Percentiles rank a stretch among this genome's conserved stretches.
These are phyloP conservation scores for Saccharomycopsis fodiens DNA, from an alignment of 805 yeast genomes.

Conservation along the genomic window DNA sequence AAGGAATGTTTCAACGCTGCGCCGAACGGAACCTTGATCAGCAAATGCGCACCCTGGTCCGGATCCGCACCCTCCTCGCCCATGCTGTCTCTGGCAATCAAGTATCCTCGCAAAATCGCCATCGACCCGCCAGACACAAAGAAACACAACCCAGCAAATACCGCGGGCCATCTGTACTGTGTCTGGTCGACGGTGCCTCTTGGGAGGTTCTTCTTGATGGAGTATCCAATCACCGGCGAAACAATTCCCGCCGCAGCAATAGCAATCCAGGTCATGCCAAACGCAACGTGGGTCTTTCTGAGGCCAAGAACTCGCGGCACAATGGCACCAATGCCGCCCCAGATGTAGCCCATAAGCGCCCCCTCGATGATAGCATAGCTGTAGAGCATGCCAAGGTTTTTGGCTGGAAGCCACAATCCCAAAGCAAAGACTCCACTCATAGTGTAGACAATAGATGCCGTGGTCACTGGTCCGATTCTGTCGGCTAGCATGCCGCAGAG, in stretches of 20 bases:
- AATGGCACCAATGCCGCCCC: slow-evolving; percentile 47
- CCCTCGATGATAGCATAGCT: slow-evolving; percentile 48
- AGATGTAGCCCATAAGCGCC: slow-evolving; percentile 51
- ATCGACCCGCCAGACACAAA: slow-evolving; percentile 36
- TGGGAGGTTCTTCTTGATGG: slow-evolving; percentile 30
- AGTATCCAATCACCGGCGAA: slow-evolving; percentile 55
- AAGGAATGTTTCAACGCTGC: not conserved
- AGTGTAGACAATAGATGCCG: slow-evolving; percentile 32
- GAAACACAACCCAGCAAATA: slow-evolving; percentile 53
- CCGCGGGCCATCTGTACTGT: slow-evolving; percentile 43
- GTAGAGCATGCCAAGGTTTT: slow-evolving; percentile 48
- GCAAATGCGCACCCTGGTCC: slow-evolving; percentile 24
- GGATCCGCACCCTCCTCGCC: slow-evolving; percentile 24
- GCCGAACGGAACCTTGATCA: not conserved
- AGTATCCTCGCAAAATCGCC: slow-evolving; percentile 40
- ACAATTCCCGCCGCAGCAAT: slow-evolving; percentile 44
- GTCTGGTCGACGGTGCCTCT: slow-evolving; percentile 18
- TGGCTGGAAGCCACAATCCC: slow-evolving; percentile 52
- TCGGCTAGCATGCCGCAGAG: slow-evolving; percentile 45
- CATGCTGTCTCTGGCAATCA: slow-evolving; percentile 40
- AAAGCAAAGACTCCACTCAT: slow-evolving; percentile 35
- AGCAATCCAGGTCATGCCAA: slow-evolving; percentile 47
- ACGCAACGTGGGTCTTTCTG: slow-evolving; percentile 39
- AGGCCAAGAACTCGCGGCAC: slow-evolving; percentile 48
- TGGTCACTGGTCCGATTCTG: slow-evolving; percentile 42